Evolutionary conservation across 495 filamentous ascomycete species (phyloP), one percentile per base, ranked within the genome.

Genomic region (Cercophora scortea): DNA sequence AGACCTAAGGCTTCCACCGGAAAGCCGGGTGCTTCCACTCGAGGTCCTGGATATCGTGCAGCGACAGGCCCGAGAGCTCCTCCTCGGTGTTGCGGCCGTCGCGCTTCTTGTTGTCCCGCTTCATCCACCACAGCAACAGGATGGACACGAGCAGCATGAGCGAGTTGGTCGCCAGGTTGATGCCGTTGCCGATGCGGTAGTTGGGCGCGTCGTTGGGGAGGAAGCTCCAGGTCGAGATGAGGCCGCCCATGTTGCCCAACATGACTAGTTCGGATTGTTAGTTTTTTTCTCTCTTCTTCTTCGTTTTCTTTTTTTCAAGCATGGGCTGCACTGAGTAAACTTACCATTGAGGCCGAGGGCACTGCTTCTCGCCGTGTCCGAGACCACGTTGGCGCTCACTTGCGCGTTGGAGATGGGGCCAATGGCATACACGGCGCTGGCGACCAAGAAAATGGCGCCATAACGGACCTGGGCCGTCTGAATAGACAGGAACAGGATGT

Each of bases 11-110:
- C 61, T 66, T 75, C 84, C 74, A 84, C 58, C 71, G 75, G 65
- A 86, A 88, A n/a, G 68, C 81, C 7, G 86, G 86, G 60, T 90
- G 83, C 53, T 73, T 76, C 83, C 84, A 90, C 58, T 89, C 86
- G 25, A 89, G 58, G 59, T 85, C 81, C 64, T 86, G 75, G 12
- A 87, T 68, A 69, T 85, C 66, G 54, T 68, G 54, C 62, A 72
- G 63, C 32, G 72, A 74, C 63, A 85, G 51, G 0, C 79, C 82
- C 2, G 70, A 71, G 55, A 89, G 54, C 51, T 78, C 82, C 47
- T 67, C 65, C 53, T 79, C 77, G 5, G 81, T 59, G 58, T 81
- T 78, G 25, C 71, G 68, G 12, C 57, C 56, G 34, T 79, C 79
- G 45, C 86, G 70, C 60, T 70, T 72, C 62, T 68, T 74, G 57